Percentiles rank a stretch among this genome's conserved stretches.
phyloP scores from a whole-genome alignment of 257 asterid genomes.

The Galeopsis tetrahit region DNA sequence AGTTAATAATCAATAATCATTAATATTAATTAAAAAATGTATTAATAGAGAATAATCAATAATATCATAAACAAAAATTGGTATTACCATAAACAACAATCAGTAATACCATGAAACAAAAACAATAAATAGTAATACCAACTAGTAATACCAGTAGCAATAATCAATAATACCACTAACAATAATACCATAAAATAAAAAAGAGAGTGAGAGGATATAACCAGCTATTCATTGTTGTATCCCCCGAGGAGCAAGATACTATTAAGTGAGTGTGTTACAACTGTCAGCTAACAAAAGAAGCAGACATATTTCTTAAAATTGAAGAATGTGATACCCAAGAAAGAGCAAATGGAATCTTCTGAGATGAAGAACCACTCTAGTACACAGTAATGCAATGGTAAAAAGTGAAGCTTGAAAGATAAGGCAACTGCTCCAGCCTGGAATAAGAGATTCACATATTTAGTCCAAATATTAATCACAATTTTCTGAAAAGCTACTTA shows the following conservation, averaged over 20 bases:
- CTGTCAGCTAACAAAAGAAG: conserved; percentile 69
- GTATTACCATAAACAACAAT: too few relatives aligned
- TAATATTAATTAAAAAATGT: too few relatives aligned
- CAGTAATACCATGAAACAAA: too few relatives aligned
- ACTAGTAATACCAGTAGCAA: too few relatives aligned
- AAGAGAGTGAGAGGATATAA: conserved; percentile 23
- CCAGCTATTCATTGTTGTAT: conserved; percentile 68
- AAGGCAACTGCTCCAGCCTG: conserved; percentile 98
- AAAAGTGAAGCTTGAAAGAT: conserved; percentile 88
- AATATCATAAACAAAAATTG: too few relatives aligned
- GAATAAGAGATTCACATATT: conserved; percentile 37
- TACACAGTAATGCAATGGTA: conserved; percentile 75
- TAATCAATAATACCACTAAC: too few relatives aligned
- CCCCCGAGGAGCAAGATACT: conserved; percentile 77
- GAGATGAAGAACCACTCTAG: conserved; percentile 78
- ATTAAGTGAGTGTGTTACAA: conserved; percentile 81
- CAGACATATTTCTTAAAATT: conserved; percentile 26
- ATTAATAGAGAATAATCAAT: too few relatives aligned
- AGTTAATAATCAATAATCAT: too few relatives aligned
- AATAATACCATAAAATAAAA: too few relatives aligned
- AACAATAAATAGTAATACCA: too few relatives aligned
- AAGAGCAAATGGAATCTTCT: conserved; percentile 59
- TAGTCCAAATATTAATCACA: conserved; percentile 19
- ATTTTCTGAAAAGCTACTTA: neutral
- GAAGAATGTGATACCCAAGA: conserved; percentile 16